Percentiles rank a stretch among this genome's conserved stretches.
Evolutionary conservation across 305 asterid species (phyloP).

Genomic region (Andrographis paniculata): DNA sequence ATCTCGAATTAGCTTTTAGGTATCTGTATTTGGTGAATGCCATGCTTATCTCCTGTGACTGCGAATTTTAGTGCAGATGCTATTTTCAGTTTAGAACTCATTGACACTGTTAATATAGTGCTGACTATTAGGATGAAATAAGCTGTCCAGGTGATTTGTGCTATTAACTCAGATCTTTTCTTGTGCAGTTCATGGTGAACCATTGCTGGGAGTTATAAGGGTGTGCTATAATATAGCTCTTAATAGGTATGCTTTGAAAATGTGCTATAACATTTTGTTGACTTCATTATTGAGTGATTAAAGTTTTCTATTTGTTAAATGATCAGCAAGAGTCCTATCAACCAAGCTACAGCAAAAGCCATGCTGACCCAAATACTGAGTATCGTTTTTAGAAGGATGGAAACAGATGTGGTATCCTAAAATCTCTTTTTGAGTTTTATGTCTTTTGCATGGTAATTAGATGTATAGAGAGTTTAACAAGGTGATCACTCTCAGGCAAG

Average conservation of each 20-base stretch:
- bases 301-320: constrained; percentile 23
- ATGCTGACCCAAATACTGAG: constrained; percentile 98
- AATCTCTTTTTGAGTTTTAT: constrained; percentile 17
- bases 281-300: constrained; percentile 21
- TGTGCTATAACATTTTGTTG: constrained; percentile 20
- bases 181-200: constrained; percentile 95
- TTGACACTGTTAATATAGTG: constrained; percentile 13
- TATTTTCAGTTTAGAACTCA: too few relatives aligned
- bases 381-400: constrained; percentile 83
- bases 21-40: too few relatives aligned
- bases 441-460: constrained; percentile 25
- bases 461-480: constrained; percentile 6
- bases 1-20: too few relatives aligned
- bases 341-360: constrained; percentile 98
- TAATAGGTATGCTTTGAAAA: constrained; percentile 58
- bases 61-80: too few relatives aligned
- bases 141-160: constrained; percentile 15
- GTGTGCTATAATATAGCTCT: constrained; percentile 97
- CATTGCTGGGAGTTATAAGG: constrained; percentile 84
- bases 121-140: constrained; percentile 12
- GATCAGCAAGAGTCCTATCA: constrained; percentile 93
- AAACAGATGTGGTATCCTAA: constrained; percentile 65
- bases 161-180: constrained; percentile 19
- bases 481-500: constrained; percentile 23
- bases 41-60: too few relatives aligned